Evolutionary conservation across 2,329 filamentous ascomycete genomes (phyloP).

Genomic region (Ceratocystis cubensis): DNA sequence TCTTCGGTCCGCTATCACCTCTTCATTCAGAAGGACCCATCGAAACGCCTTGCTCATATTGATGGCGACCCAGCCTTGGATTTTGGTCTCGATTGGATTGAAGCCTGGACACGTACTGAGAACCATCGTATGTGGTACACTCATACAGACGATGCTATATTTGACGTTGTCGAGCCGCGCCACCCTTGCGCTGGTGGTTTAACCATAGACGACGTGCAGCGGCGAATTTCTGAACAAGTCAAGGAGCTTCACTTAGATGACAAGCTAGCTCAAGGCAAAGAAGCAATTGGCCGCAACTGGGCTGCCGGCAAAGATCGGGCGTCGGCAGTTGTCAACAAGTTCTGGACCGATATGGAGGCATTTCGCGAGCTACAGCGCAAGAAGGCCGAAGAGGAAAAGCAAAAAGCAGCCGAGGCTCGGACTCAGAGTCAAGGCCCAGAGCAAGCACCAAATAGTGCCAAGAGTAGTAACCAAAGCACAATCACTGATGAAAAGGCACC

Average conservation of each 20-base stretch:
- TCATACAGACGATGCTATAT: slow-evolving; percentile 72
- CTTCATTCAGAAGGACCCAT: slow-evolving; percentile 42
- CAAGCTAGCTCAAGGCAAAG: slow-evolving; percentile 66
- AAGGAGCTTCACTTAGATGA: slow-evolving; percentile 91
- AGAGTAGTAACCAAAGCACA: slow-evolving; percentile 18
- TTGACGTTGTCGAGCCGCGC: slow-evolving; percentile 83
- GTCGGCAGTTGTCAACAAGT: slow-evolving; percentile 69
- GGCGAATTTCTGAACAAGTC: slow-evolving; percentile 79
- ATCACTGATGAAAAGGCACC: neutral
- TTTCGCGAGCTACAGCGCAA: slow-evolving; percentile 36
- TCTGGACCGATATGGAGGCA: slow-evolving; percentile 80
- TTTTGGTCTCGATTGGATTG: slow-evolving; percentile 72
- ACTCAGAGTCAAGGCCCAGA: neutral
- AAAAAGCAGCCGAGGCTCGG: slow-evolving; percentile 14
- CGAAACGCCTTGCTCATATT: slow-evolving; percentile 50
- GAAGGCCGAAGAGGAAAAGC: slow-evolving; percentile 31
- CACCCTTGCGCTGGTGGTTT: slow-evolving; percentile 90
- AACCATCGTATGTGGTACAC: slow-evolving; percentile 84
- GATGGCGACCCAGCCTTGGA: slow-evolving; percentile 78
- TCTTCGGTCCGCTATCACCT: slow-evolving; percentile 82
- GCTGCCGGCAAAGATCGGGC: slow-evolving; percentile 80
- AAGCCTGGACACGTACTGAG: slow-evolving; percentile 76
- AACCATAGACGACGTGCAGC: slow-evolving; percentile 86
- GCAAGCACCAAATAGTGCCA: neutral
- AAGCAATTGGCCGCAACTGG: slow-evolving; percentile 79